Conservation (phyloP, 768 basidiomycete genomes). For the Suillus bovinus region DNA sequence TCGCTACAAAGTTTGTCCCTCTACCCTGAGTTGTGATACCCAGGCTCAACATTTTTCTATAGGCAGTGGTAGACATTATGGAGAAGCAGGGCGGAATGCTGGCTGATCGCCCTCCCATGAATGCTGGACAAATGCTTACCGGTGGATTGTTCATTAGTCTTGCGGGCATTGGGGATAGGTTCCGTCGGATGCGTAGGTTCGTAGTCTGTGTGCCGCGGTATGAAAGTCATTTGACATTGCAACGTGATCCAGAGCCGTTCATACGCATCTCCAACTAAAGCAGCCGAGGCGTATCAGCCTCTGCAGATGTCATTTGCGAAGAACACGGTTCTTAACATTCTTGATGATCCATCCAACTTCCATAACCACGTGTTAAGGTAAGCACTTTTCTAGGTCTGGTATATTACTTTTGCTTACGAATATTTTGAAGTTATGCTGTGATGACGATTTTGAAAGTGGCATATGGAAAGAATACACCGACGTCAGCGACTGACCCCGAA, state of each 20-base stretch:
- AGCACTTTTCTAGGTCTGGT: no score
- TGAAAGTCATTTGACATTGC: background rate
- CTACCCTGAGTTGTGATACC: background rate
- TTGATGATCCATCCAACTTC: no score
- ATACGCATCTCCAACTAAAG: background rate
- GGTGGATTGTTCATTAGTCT: background rate
- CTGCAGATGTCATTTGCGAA: no score
- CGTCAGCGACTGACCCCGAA: no score
- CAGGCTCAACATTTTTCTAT: background rate
- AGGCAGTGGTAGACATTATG: constrained; percentile 33
- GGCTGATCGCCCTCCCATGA: background rate
- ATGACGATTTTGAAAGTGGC: no score
- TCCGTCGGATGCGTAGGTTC: background rate
- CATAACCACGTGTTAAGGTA: no score
- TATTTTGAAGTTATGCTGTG: no score
- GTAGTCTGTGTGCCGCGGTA: no score
- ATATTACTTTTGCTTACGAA: no score
- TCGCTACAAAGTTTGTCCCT: background rate
- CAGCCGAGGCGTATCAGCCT: background rate
- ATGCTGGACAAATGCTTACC: background rate
- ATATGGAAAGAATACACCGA: no score
- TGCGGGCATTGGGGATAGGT: no score
- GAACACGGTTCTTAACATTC: no score
- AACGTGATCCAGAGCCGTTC: background rate
- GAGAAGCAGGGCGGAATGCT: constrained; percentile 42